Evolutionary conservation across 106 monocot genomes (phyloP), one percentile per base, ranked within the genome.

Genomic region (Ottelia alismoides): DNA sequence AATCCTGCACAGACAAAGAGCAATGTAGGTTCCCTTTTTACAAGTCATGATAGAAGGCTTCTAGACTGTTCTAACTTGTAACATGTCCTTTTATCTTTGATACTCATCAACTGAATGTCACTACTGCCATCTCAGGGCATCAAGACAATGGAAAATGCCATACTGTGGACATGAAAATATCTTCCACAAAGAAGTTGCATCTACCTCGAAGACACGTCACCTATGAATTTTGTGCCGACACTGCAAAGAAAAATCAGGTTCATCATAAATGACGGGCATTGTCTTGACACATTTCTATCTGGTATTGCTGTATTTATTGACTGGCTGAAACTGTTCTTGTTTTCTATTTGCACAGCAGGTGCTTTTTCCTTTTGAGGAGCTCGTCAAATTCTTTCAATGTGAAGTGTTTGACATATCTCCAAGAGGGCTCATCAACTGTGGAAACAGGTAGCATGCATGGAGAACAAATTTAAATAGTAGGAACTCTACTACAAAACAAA

Each of bases 371-470:
- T 86, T 70, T 62, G 81, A 86, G 50, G 89, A 96, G 47, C 69
- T 96, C 48, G 75, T 96, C 28, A 85, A 96, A 63, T 62, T 85
- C 66, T 96, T 89, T 47, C 81, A 96, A 26, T 85, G 83, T 53
- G 85, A 89, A 65, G 53, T 70, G 2, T 62, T 53, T 45, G 78
- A 79, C 25, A 51, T 89, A 45, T 76, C 75, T 45, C 94, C 89
- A 35, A 78, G 96, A 58, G 96, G 96, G 51, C 88, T 96, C 64
- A 31, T 85, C 25, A 96, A 96, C 63, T 96, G 88, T 76, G 96
- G 96, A 48, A 89, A 89, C 68, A 89, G 96, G 96, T 94, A 69
- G 45, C n/a, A n/a, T n/a, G n/a, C n/a, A n/a, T n/a, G n/a, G n/a
- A n/a, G n/a, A n/a, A n/a, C n/a, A n/a, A n/a, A n/a, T n/a, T n/a